phyloP scores from a whole-genome alignment of 352 stramenopile species.

The Peronosclerospora sorghi region DNA sequence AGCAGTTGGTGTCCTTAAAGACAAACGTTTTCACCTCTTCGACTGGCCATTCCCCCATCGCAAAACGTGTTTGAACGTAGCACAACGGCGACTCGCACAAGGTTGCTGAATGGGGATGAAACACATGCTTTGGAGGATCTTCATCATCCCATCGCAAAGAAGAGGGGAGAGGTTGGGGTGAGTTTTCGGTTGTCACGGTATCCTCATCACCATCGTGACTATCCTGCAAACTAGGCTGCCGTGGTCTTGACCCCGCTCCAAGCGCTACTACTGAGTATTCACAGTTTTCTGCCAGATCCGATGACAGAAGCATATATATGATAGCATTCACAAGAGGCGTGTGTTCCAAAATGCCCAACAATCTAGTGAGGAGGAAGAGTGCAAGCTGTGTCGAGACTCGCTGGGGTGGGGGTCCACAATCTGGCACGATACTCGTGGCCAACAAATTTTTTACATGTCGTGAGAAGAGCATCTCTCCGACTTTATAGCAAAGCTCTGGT shows the following conservation, averaged over 20 bases:
- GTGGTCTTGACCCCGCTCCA: conserved; percentile 28
- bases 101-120: conserved; percentile 39
- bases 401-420: conserved; percentile 59
- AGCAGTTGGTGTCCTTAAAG: conserved; percentile 30
- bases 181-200: conserved; percentile 3
- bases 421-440: conserved; percentile 59
- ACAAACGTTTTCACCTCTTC: conserved; percentile 58
- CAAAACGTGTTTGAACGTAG: conserved; percentile 71
- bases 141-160: conserved; percentile 23
- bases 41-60: conserved; percentile 64
- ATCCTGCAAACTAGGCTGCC: conserved; percentile 9
- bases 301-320: conserved; percentile 59
- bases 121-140: conserved; percentile 28
- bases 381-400: conserved; percentile 67
- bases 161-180: conserved; percentile 5
- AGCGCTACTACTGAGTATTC: conserved; percentile 52
- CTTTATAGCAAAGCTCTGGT: conserved; percentile 70
- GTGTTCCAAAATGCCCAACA: conserved; percentile 70
- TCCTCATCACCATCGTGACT: conserved; percentile 10
- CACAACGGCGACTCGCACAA: conserved; percentile 56
- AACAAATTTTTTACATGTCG: conserved; percentile 58
- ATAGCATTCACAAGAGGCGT: conserved; percentile 75
- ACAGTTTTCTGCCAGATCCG: conserved; percentile 44
- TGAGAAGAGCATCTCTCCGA: conserved; percentile 64
- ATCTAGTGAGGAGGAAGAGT: conserved; percentile 61